Conservation (phyloP, 2,329 filamentous ascomycete genomes). For the Fusarium sp. region DNA sequence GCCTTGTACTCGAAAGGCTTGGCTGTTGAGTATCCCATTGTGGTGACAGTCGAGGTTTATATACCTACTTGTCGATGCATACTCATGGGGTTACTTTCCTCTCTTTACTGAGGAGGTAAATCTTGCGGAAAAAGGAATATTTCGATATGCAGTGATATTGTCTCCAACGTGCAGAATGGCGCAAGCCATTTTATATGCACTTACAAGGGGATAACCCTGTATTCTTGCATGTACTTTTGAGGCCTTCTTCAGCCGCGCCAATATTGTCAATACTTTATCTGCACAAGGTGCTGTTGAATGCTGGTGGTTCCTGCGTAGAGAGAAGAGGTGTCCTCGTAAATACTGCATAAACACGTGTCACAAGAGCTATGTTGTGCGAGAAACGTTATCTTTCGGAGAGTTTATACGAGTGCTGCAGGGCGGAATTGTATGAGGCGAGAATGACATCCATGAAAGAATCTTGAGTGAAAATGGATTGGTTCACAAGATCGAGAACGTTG, state of each 20-base stretch:
- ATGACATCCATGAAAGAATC: neutral
- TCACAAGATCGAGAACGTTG: too few species aligned
- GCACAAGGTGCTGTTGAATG: neutral
- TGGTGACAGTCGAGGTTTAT: neutral
- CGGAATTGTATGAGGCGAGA: neutral
- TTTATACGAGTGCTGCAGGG: neutral
- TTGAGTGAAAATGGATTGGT: neutral
- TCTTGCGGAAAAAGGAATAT: neutral
- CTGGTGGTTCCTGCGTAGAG: neutral
- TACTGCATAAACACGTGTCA: neutral
- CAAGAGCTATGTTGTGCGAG: neutral
- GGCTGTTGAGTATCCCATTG: neutral
- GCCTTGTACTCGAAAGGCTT: neutral
- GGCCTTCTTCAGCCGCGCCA: slow-evolving; percentile 1
- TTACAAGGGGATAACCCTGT: neutral
- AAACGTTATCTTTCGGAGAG: neutral
- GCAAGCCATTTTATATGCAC: slow-evolving; percentile 3
- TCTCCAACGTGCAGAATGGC: neutral
- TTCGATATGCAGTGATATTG: neutral
- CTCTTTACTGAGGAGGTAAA: neutral
- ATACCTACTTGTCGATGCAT: neutral
- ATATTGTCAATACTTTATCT: neutral
- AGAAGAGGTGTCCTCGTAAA: neutral
- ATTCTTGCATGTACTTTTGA: neutral
- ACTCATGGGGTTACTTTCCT: too few species aligned